phyloP scores from a whole-genome alignment of 495 filamentous ascomycete genomes.

The Penicillium paxilli region DNA sequence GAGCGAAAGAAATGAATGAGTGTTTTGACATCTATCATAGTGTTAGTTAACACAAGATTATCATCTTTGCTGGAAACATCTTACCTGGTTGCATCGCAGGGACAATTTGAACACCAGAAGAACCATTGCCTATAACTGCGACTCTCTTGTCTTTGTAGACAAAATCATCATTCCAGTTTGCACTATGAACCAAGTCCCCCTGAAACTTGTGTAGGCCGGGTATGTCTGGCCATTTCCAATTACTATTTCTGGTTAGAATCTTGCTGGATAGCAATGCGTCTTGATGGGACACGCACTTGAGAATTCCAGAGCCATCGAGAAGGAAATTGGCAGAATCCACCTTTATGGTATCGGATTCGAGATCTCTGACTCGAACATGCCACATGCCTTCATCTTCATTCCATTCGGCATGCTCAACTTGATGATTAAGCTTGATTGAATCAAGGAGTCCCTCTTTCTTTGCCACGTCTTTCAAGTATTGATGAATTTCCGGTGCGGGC shows the following conservation, averaged over 20 bases:
- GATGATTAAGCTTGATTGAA: conserved; percentile 27
- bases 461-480: conserved; percentile 52
- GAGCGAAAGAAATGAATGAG: no score
- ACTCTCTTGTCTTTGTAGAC: conserved; percentile 48
- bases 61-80: conserved; percentile 2
- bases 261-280: not conserved
- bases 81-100: conserved; percentile 18
- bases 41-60: conserved; percentile 20
- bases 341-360: conserved; percentile 20
- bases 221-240: conserved; percentile 51
- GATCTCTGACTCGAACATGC: conserved; percentile 39
- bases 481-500: conserved; percentile 51
- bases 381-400: conserved; percentile 35
- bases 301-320: conserved; percentile 47
- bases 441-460: conserved; percentile 31
- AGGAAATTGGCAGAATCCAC: conserved; percentile 39
- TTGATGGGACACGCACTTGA: conserved; percentile 32
- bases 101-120: conserved; percentile 53
- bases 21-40: no score
- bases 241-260: conserved; percentile 11
- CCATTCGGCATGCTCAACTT: conserved; percentile 31
- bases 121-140: conserved; percentile 51
- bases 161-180: conserved; percentile 43
- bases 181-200: conserved; percentile 49
- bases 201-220: conserved; percentile 43